These are phyloP conservation scores for Aspergillus aculeatus DNA, from an alignment of 2,329 filamentous ascomycete species.

Conservation along the genomic window DNA sequence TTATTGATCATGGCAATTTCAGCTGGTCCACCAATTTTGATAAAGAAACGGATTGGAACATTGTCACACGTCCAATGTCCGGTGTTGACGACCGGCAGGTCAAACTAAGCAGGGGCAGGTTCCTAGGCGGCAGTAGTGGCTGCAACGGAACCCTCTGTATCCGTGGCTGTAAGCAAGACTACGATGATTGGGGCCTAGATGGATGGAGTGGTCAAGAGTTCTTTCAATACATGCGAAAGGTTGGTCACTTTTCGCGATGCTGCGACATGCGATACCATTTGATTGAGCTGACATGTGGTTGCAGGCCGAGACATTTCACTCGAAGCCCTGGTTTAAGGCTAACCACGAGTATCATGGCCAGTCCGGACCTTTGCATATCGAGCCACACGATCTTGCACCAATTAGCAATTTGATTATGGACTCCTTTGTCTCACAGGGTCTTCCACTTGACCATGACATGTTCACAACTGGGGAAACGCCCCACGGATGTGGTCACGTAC, in stretches of 20 bases:
- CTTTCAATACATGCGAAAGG: slow-evolving; percentile 57
- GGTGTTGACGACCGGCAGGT: slow-evolving; percentile 43
- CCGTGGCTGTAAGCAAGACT: slow-evolving; percentile 45
- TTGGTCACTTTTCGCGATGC: slow-evolving; percentile 18
- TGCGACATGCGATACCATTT: neutral
- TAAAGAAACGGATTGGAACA: slow-evolving; percentile 47
- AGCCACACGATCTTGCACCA: slow-evolving; percentile 59
- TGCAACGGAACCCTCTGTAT: slow-evolving; percentile 48
- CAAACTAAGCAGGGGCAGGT: slow-evolving; percentile 45
- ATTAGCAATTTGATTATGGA: slow-evolving; percentile 57
- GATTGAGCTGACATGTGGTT: neutral
- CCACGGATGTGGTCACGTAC: slow-evolving; percentile 57
- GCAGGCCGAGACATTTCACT: slow-evolving; percentile 58
- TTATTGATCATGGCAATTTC: neutral
- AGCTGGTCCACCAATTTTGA: slow-evolving; percentile 46
- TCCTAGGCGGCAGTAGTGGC: slow-evolving; percentile 45
- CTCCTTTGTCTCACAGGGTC: slow-evolving; percentile 55
- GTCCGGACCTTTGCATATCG: slow-evolving; percentile 54
- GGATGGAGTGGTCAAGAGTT: slow-evolving; percentile 60
- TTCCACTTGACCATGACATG: slow-evolving; percentile 60
- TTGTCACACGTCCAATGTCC: slow-evolving; percentile 41
- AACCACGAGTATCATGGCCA: slow-evolving; percentile 51
- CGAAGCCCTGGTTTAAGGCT: slow-evolving; percentile 58
- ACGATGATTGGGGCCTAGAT: slow-evolving; percentile 55
- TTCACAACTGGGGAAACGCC: slow-evolving; percentile 55